Evolutionary conservation across 2,329 filamentous ascomycete genomes (phyloP), one percentile per base, ranked within the genome.

Genomic region (Chaetoscypha palmicola): DNA sequence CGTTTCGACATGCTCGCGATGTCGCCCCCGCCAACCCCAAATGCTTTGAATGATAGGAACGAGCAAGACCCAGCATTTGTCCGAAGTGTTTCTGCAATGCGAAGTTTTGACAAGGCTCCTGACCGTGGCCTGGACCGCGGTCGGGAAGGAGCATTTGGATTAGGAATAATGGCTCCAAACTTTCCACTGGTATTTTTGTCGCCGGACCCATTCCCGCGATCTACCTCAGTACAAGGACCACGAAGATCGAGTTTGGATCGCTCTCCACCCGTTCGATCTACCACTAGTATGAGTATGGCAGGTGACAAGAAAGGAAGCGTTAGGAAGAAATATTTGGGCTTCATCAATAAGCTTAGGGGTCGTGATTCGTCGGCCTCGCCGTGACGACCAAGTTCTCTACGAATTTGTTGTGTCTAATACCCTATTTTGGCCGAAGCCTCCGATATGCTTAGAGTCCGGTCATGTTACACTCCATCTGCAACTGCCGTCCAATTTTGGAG

Each of bases 31-130:
- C 11, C 30, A 12, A 43, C 37, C 11, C 47, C 48, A 12, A 43
- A 50, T n/a, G 36, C 38, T 21, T 40, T 52, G 38, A 52, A 52
- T 31, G 24, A 21, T 11, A 28, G 41, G n/a, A 52, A 52, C 14
- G 50, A 50, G 21, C 43, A 45, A 41, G 50, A 52, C 43, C 50
- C 50, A n/a, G 50, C 50, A 3, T 52, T 48, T 23, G n/a, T 47
- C 17, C 41, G 41, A 12, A 38, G 32, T 5, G 5, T 51, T 22
- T 31, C 41, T 23, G 49, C 49, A 3, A 10, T 47, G 21, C 37
- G 47, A 22, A 22, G 32, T 2, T 14, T 28, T 12, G 23, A 31
- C 8, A 8, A 37, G n/a, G 5, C 23, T 10, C 19, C 24, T 14
- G n/a, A n/a, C n/a, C n/a, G n/a, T n/a, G n/a, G n/a, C n/a, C n/a